phyloP scores from a whole-genome alignment of 2,329 filamentous ascomycete species.

The Elsinoe arachidis region DNA sequence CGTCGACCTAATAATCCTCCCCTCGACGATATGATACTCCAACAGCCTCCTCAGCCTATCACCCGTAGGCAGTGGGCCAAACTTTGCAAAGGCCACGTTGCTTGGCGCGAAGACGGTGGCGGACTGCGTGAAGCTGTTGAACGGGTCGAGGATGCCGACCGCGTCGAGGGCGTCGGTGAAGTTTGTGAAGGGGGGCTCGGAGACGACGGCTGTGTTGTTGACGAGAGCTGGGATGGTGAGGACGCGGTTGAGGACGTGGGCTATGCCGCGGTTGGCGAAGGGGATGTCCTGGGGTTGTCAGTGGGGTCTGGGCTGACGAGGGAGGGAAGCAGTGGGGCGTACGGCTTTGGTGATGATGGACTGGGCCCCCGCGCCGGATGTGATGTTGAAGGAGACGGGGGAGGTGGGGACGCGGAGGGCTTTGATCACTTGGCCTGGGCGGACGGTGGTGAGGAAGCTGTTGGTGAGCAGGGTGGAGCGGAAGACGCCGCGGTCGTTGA shows the following conservation, averaged over 20 bases:
- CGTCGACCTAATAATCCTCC: not conserved
- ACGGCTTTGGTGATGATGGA: slow-evolving; percentile 2
- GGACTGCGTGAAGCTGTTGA: slow-evolving; percentile 2
- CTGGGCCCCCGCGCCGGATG: not conserved
- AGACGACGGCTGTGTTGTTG: not conserved
- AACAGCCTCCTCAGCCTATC: not conserved
- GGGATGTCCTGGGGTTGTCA: not conserved
- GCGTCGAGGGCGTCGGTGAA: slow-evolving; percentile 1
- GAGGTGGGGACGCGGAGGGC: not conserved
- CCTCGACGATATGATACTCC: slow-evolving; percentile 1
- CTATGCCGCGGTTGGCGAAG: not conserved
- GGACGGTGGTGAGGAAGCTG: slow-evolving; percentile 2
- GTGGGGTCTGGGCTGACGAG: no score
- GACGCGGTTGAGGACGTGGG: not conserved
- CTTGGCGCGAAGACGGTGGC: not conserved
- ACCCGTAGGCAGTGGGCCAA: not conserved
- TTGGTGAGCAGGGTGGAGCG: not conserved
- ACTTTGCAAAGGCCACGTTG: not conserved
- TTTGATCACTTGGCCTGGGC: not conserved
- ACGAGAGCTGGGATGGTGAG: slow-evolving; percentile 3
- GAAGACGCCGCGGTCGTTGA: slow-evolving; percentile 1
- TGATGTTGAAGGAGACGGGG: slow-evolving; percentile 1
- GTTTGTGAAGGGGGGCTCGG: slow-evolving; percentile 1
- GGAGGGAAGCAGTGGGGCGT: not conserved
- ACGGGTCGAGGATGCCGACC: not conserved